A percentile compares a stretch with the other conserved stretches of the same genome.
phyloP scores from a whole-genome alignment of 371 early-diverging fungal species.

The Syncephalastrum sp. region DNA sequence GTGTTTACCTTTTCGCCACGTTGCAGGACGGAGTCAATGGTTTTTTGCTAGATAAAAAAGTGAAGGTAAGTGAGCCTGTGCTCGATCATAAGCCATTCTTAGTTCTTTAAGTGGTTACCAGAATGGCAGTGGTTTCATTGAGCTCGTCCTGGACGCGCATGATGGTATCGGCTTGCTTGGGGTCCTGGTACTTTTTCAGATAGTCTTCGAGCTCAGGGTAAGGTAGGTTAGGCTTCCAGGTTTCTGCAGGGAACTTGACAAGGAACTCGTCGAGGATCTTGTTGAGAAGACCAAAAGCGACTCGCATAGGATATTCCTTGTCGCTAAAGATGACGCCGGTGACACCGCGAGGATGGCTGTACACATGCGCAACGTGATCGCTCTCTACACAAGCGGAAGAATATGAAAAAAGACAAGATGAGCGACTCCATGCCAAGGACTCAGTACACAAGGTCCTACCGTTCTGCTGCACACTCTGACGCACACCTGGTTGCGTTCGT shows the following conservation, averaged over 20 bases:
- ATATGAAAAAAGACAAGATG: constrained; percentile 1
- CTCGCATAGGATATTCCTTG: constrained; percentile 90
- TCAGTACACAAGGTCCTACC: too few relatives aligned
- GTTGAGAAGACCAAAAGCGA: constrained; percentile 85
- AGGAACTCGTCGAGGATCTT: constrained; percentile 89
- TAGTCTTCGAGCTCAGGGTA: constrained; percentile 78
- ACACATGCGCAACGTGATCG: constrained; percentile 78
- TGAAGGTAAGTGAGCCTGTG: background rate
- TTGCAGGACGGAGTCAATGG: constrained; percentile 94
- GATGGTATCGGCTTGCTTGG: constrained; percentile 91
- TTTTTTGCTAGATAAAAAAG: constrained; percentile 75
- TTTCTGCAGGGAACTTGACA: constrained; percentile 58
- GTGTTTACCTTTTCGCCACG: constrained; percentile 86
- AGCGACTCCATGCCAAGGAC: background rate
- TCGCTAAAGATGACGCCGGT: constrained; percentile 84
- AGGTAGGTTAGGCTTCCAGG: constrained; percentile 51
- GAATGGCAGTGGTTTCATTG: constrained; percentile 95
- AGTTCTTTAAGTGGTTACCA: constrained; percentile 49
- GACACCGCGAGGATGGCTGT: constrained; percentile 72
- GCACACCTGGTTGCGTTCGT: constrained; percentile 78
- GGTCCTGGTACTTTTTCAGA: constrained; percentile 87
- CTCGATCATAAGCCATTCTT: background rate
- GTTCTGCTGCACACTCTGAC: constrained; percentile 75
- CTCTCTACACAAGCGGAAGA: constrained; percentile 41
- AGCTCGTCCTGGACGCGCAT: constrained; percentile 96